These are phyloP conservation scores for Aaosphaeria arxii DNA, from an alignment of 2,329 filamentous ascomycete species.

Conservation along the genomic window DNA sequence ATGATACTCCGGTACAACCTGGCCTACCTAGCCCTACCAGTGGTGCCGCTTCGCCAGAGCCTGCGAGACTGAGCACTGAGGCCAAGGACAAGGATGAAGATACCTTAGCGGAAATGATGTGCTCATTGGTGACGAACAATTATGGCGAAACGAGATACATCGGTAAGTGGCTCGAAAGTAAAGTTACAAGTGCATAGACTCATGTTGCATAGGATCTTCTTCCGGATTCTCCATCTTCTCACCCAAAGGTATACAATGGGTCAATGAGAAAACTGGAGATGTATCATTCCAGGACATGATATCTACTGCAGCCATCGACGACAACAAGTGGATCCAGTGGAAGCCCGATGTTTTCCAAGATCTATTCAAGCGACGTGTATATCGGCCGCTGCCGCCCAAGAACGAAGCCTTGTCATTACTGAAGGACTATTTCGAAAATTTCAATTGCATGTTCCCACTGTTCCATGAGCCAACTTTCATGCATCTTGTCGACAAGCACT, in stretches of 20 bases:
- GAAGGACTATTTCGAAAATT: slow-evolving; percentile 95
- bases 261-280: slow-evolving; percentile 97
- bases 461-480: slow-evolving; percentile 99
- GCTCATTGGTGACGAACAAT: slow-evolving; percentile 91
- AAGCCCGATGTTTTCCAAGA: slow-evolving; percentile 96
- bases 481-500: slow-evolving; percentile 92
- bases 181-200: not conserved
- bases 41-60: slow-evolving; percentile 50
- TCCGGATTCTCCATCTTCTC: slow-evolving; percentile 99
- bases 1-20: slow-evolving; percentile 43
- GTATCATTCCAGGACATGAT: slow-evolving; percentile 94
- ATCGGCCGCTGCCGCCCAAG: slow-evolving; percentile 78
- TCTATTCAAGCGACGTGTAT: slow-evolving; percentile 81
- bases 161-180: slow-evolving; percentile 52
- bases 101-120: slow-evolving; percentile 96
- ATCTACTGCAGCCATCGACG: slow-evolving; percentile 77
- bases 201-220: slow-evolving; percentile 66
- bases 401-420: slow-evolving; percentile 83
- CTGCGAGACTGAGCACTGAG: slow-evolving; percentile 33
- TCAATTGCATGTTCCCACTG: slow-evolving; percentile 97
- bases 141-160: slow-evolving; percentile 95
- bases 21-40: slow-evolving; percentile 51
- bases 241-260: slow-evolving; percentile 96
- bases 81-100: slow-evolving; percentile 66
- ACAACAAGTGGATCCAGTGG: slow-evolving; percentile 96